These are phyloP conservation scores for Plasmodium fragile DNA, from an alignment of 169 alveolate genomes.

Conservation along the genomic window DNA sequence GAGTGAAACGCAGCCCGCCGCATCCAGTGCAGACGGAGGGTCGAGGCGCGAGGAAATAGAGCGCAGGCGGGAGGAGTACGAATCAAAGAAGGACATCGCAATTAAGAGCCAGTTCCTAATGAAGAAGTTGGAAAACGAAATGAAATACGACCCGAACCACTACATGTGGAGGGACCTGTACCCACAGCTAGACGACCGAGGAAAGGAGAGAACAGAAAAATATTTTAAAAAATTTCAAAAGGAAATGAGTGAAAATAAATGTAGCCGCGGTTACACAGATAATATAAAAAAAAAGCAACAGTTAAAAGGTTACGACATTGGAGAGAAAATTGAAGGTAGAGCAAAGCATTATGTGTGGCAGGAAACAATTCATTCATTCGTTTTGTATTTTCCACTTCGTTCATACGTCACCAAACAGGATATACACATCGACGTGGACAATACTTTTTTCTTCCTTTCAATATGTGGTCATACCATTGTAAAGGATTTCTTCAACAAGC, in stretches of 20 bases:
- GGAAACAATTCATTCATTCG: slow-evolving; percentile 39
- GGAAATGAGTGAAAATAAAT: slow-evolving; percentile 68
- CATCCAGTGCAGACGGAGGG: neutral
- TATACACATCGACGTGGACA: slow-evolving; percentile 46
- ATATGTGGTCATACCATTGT: slow-evolving; percentile 33
- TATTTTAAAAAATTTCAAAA: slow-evolving; percentile 52
- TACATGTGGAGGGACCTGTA: slow-evolving; percentile 76
- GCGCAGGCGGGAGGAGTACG: slow-evolving; percentile 55
- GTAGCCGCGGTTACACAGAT: slow-evolving; percentile 75
- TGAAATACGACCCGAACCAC: slow-evolving; percentile 76
- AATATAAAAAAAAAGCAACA: slow-evolving; percentile 75
- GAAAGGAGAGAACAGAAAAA: slow-evolving; percentile 58
- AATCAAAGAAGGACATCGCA: slow-evolving; percentile 56
- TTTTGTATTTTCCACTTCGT: slow-evolving; percentile 49
- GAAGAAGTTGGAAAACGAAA: slow-evolving; percentile 72
- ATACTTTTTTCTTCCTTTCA: slow-evolving; percentile 29
- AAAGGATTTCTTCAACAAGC: slow-evolving; percentile 64
- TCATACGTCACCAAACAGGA: slow-evolving; percentile 42
- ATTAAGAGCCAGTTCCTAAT: slow-evolving; percentile 48
- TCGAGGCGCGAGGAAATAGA: slow-evolving; percentile 7
- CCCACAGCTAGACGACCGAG: slow-evolving; percentile 65
- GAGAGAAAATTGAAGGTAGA: slow-evolving; percentile 69
- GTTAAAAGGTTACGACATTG: slow-evolving; percentile 73
- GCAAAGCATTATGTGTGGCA: slow-evolving; percentile 69
- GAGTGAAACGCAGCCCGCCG: neutral